Conservation (phyloP, 441 rosid species). For the Arabidopsis lyrata region DNA sequence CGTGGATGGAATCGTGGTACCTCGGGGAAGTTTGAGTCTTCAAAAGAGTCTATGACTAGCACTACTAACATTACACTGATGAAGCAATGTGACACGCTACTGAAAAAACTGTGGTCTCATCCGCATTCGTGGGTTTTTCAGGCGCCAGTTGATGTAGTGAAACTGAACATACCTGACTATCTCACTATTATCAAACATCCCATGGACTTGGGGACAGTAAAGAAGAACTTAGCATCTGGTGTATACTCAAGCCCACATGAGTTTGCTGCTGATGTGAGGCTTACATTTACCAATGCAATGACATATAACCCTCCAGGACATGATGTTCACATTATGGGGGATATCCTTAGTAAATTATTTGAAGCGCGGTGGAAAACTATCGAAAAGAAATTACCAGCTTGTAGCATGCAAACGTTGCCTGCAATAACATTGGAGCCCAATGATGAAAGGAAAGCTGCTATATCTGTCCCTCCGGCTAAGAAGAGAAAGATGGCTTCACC, state of each 20-base stretch:
- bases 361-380: conserved; percentile 71
- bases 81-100: conserved; percentile 68
- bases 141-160: conserved; percentile 66
- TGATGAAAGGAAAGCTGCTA: conserved; percentile 48
- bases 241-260: conserved; percentile 65
- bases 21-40: conserved; percentile 56
- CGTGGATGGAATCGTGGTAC: conserved; percentile 53
- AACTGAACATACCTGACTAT: conserved; percentile 70
- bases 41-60: conserved; percentile 48
- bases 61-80: conserved; percentile 53
- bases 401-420: conserved; percentile 47
- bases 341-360: conserved; percentile 59
- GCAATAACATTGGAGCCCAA: conserved; percentile 47
- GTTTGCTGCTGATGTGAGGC: conserved; percentile 68
- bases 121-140: conserved; percentile 71
- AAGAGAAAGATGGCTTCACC: conserved; percentile 61
- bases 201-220: conserved; percentile 74
- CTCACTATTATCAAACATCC: conserved; percentile 67
- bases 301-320: conserved; percentile 76
- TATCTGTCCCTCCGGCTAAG: conserved; percentile 56
- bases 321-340: conserved; percentile 73
- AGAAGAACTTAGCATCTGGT: conserved; percentile 54
- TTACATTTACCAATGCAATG: conserved; percentile 74
- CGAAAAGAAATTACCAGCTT: conserved; percentile 56
- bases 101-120: conserved; percentile 70